Base-by-base conservation (phyloP, 108 stramenopile species). In the Bacterosira constricta region DNA sequence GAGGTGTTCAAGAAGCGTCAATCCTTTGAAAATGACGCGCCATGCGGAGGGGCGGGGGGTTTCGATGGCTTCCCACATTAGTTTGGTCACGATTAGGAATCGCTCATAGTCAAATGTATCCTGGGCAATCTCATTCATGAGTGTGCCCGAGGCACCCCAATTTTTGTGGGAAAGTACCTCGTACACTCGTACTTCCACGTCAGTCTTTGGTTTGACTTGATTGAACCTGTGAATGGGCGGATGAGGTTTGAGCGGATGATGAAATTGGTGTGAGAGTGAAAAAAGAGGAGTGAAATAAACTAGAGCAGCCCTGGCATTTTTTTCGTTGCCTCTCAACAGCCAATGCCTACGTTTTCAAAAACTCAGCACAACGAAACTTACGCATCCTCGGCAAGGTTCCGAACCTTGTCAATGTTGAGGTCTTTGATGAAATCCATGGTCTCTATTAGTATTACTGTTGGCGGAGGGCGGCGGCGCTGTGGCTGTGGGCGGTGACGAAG, bases 151-250 rank as follows among this genome's bases (percentile, higher is more conserved):
- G 12, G 97, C 86, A 3, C 98, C 98, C 97, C 97, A 99, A 75
- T 99, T 99, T 78, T 99, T 98, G 80, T 97, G 96, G 15, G 96
- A 97, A 35, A 99, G 83, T 7, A 95, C 97, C 67, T 98, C 98
- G 85, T 97, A 96, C 34, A 99, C 94, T 25, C 92, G 86, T 41
- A 90, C 89, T 77, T 99, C 98, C 26, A 94, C 93, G 32, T 98
- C 97, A 17, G 87, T 92, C 65, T 94, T 96, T 39, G 97, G 94
- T 62, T 93, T 95, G 13, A 81, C 88, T 66, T 94, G 92, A 66
- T 98, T 98, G 80, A 94, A 86, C 34, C 94, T 94, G 63, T 45
- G 67, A 23, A 44, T 12, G 29, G 36, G 3, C 30, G 26, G 31
- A 32, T 35, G 4, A 25, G 25, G 38, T n/a, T n/a, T n/a, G n/a